Evolutionary conservation across 148 eudicot species (phyloP).

Genomic region (Dysphania ambrosioides): DNA sequence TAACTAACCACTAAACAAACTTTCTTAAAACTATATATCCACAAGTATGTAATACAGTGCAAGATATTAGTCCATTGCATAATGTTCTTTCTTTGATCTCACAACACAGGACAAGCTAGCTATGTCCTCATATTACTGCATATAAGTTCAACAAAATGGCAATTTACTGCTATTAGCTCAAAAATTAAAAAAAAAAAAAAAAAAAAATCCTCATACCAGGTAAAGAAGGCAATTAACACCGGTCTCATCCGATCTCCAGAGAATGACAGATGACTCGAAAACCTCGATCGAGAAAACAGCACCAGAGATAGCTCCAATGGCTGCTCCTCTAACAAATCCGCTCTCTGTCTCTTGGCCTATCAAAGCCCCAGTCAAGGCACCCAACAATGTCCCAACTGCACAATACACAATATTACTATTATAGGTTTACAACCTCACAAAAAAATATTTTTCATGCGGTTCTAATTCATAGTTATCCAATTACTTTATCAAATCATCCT

Average conservation of each 20-base stretch:
- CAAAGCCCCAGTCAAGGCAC: constrained; percentile 96
- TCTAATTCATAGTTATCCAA: no score
- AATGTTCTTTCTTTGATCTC: background rate
- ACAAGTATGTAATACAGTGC: background rate
- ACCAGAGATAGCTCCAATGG: constrained; percentile 98
- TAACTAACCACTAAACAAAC: background rate
- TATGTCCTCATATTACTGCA: background rate
- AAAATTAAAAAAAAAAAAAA: background rate
- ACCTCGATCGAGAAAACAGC: constrained; percentile 99
- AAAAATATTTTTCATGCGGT: no score
- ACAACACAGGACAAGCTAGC: background rate
- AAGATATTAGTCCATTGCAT: background rate
- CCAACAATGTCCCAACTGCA: constrained; percentile 93
- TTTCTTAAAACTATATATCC: background rate
- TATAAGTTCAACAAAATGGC: background rate
- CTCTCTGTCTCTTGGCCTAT: constrained; percentile 99
- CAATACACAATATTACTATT: constrained; percentile 3
- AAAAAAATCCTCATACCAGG: constrained; percentile 39
- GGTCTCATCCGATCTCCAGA: constrained; percentile 95
- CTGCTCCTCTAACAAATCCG: constrained; percentile 93
- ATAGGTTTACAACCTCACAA: no score
- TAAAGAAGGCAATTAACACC: constrained; percentile 88
- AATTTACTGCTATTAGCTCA: no score
- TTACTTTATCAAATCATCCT: background rate
- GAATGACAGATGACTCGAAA: constrained; percentile 80